Percentiles rank a stretch among this genome's conserved stretches.
Conservation (phyloP, 73 alveolate genomes). For the Blepharisma stoltei region DNA sequence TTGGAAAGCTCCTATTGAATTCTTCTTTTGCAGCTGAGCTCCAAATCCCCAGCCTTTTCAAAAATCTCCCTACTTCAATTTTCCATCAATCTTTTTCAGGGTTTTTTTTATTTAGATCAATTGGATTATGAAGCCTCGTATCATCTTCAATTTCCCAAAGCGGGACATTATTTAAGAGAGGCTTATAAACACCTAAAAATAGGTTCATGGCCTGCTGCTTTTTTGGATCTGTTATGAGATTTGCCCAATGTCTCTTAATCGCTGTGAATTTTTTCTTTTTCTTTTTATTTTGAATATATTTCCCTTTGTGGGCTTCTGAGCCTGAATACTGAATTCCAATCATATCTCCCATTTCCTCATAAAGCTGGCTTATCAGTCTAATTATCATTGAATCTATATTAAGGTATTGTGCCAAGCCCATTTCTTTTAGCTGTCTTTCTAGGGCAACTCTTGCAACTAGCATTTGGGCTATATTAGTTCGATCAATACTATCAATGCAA, state of each 20-base stretch:
- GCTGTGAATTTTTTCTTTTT: conserved; percentile 72
- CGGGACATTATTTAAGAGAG: conserved; percentile 32
- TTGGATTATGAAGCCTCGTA: conserved; percentile 23
- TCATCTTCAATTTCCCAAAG: conserved; percentile 52
- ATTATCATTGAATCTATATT: conserved; percentile 35
- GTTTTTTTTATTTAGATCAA: neutral
- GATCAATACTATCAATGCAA: conserved; percentile 95
- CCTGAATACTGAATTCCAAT: conserved; percentile 80
- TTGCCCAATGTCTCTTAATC: conserved; percentile 76
- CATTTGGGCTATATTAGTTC: conserved; percentile 90
- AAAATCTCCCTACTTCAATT: neutral
- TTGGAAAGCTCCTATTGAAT: too few relatives aligned
- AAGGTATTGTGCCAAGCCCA: conserved; percentile 29
- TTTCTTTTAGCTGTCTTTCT: conserved; percentile 52
- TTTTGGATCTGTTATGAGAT: conserved; percentile 65
- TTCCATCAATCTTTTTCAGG: conserved; percentile 62
- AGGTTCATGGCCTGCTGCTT: conserved; percentile 69
- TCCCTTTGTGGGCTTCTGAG: conserved; percentile 77
- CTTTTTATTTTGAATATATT: conserved; percentile 50
- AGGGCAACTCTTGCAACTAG: conserved; percentile 65
- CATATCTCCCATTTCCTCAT: conserved; percentile 80
- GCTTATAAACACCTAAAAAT: conserved; percentile 70
- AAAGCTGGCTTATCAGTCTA: conserved; percentile 39
- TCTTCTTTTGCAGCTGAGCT: neutral
- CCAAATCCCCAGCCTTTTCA: neutral